Conservation (phyloP, 495 filamentous ascomycete species). For the Poronia punctata region DNA sequence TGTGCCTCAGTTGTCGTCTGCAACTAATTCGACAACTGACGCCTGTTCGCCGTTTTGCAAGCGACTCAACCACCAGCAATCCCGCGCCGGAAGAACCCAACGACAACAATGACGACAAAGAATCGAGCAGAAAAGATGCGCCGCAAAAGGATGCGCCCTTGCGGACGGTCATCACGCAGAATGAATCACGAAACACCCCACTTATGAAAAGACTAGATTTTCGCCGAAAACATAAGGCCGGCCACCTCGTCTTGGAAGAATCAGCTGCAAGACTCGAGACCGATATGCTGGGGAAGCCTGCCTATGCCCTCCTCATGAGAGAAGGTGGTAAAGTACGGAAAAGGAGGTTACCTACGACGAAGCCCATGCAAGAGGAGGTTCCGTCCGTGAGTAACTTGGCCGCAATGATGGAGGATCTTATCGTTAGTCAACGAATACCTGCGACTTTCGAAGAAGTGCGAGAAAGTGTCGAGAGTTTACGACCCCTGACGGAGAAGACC, state of each 20-base stretch:
- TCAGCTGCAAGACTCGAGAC: slow-evolving; percentile 5
- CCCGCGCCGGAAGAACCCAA: neutral
- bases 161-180: too few relatives aligned
- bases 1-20: slow-evolving; percentile 45
- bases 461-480: slow-evolving; percentile 37
- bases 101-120: neutral
- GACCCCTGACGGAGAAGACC: slow-evolving; percentile 23
- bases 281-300: slow-evolving; percentile 29
- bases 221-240: slow-evolving; percentile 17
- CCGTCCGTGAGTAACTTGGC: neutral
- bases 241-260: slow-evolving; percentile 17
- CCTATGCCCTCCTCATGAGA: slow-evolving; percentile 37
- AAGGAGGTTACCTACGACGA: neutral
- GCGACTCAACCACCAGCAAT: slow-evolving; percentile 1
- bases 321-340: slow-evolving; percentile 15
- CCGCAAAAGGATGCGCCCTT: neutral
- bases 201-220: slow-evolving; percentile 9
- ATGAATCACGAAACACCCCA: too few relatives aligned
- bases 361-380: neutral
- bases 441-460: slow-evolving; percentile 23
- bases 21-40: slow-evolving; percentile 20
- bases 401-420: slow-evolving; percentile 23
- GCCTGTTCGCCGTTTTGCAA: slow-evolving; percentile 11
- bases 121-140: too few relatives aligned
- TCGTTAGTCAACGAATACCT: slow-evolving; percentile 22